phyloP scores from a whole-genome alignment of 495 filamentous ascomycete species.

The Lentithecium fluviatile region DNA sequence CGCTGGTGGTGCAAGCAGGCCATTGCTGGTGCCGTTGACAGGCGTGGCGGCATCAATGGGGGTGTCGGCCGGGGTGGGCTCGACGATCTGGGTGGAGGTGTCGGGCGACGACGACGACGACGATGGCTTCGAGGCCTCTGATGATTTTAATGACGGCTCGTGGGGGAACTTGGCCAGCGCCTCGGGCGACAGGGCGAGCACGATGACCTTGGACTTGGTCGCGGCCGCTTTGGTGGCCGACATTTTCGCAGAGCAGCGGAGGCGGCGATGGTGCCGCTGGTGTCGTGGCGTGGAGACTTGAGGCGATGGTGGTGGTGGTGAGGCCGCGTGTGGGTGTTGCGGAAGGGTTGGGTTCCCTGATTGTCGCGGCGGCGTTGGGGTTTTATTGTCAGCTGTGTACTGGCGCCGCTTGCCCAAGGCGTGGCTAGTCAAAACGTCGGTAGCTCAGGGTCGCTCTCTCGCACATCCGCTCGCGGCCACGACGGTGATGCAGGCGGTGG shows the following conservation, averaged over 20 bases:
- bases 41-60: conserved; percentile 55
- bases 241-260: conserved; percentile 14
- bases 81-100: conserved; percentile 52
- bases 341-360: neutral
- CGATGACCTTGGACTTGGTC: conserved; percentile 49
- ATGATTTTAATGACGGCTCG: conserved; percentile 28
- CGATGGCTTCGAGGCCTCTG: conserved; percentile 39
- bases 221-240: conserved; percentile 44
- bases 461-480: neutral
- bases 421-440: neutral
- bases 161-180: conserved; percentile 50
- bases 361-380: conserved; percentile 2
- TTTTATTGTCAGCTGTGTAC: conserved; percentile 28
- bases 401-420: conserved; percentile 3
- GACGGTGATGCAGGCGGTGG: neutral
- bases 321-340: neutral
- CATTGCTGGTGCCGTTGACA: conserved; percentile 52
- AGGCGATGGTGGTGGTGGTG: conserved; percentile 6
- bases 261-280: conserved; percentile 13
- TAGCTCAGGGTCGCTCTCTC: neutral
- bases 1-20: conserved; percentile 52
- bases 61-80: conserved; percentile 56
- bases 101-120: conserved; percentile 43
- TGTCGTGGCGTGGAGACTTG: neutral
- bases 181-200: conserved; percentile 54